Conservation (phyloP, 2,329 filamentous ascomycete species). For the Hymenotorrendiella dingleyae region DNA sequence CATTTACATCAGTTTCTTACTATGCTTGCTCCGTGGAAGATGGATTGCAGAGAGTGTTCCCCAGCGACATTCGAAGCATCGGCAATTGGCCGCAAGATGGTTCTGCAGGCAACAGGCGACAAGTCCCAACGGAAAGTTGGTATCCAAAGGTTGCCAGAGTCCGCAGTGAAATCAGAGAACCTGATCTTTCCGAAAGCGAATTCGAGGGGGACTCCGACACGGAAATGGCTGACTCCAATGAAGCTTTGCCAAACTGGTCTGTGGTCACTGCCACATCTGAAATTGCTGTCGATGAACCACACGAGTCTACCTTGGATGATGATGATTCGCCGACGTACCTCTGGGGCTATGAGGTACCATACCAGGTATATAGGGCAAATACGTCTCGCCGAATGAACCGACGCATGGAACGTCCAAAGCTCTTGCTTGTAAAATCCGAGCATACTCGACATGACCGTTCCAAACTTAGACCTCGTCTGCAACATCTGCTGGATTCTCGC, state of each 20-base stretch:
- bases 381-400: not conserved
- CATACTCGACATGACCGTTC: not conserved
- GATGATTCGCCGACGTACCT: slow-evolving; percentile 2
- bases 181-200: not conserved
- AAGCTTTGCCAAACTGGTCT: not conserved
- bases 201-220: not conserved
- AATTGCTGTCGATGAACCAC: not conserved
- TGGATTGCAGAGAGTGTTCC: slow-evolving; percentile 1
- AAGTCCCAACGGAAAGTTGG: slow-evolving; percentile 21
- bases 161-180: not conserved
- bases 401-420: not conserved
- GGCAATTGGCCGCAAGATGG: slow-evolving; percentile 16
- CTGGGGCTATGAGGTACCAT: slow-evolving; percentile 13
- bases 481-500: not conserved
- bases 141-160: slow-evolving; percentile 10
- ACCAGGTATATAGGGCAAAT: slow-evolving; percentile 3
- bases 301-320: not conserved
- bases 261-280: not conserved
- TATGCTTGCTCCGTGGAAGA: slow-evolving; percentile 1
- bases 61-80: slow-evolving; percentile 12
- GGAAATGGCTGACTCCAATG: not conserved
- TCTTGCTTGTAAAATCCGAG: not conserved
- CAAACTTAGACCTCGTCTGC: not conserved
- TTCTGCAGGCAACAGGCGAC: slow-evolving; percentile 4
- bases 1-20: slow-evolving; percentile 15